A percentile compares a stretch with the other conserved stretches of the same genome.
phyloP scores from a whole-genome alignment of 371 early-diverging fungal species.

The Mortierella sp. region DNA sequence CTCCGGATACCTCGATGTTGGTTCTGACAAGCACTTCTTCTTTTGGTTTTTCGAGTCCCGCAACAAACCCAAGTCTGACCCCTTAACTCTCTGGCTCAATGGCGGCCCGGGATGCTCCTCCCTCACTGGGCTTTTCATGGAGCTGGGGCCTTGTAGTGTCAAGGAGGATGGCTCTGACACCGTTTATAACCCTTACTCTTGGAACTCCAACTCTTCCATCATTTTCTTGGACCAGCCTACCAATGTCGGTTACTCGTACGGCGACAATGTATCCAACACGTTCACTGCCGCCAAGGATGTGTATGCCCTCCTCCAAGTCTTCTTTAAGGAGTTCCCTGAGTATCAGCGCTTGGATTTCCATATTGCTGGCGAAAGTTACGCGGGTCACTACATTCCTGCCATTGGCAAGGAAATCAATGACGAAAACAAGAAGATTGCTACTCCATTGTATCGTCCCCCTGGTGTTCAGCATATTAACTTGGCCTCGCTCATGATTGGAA shows the following conservation, averaged over 20 bases:
- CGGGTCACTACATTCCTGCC: constrained; percentile 87
- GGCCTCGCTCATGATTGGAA: constrained; percentile 88
- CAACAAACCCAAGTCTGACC: constrained; percentile 76
- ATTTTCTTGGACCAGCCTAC: constrained; percentile 91
- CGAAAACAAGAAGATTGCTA: constrained; percentile 70
- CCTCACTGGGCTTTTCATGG: constrained; percentile 87
- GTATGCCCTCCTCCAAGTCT: constrained; percentile 77
- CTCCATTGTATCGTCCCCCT: constrained; percentile 54
- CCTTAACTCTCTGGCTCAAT: constrained; percentile 85
- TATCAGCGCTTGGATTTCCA: constrained; percentile 68
- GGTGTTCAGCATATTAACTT: constrained; percentile 76
- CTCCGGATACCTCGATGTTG: constrained; percentile 78
- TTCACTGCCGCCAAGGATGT: constrained; percentile 69
- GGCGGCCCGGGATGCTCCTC: constrained; percentile 92
- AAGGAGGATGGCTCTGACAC: constrained; percentile 69
- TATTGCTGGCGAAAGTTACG: constrained; percentile 77
- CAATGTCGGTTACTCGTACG: constrained; percentile 83
- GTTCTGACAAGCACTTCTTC: constrained; percentile 77
- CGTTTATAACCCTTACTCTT: constrained; percentile 69
- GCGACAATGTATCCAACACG: constrained; percentile 64
- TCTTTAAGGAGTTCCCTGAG: constrained; percentile 75
- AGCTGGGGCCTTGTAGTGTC: constrained; percentile 82
- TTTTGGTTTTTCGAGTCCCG: constrained; percentile 95
- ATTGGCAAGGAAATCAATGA: constrained; percentile 78
- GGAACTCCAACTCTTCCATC: constrained; percentile 87